A percentile compares a stretch with the other conserved stretches of the same genome.
Evolutionary conservation across 139 green algal genomes (phyloP).

Genomic region (Chlamydomonas applanata): DNA sequence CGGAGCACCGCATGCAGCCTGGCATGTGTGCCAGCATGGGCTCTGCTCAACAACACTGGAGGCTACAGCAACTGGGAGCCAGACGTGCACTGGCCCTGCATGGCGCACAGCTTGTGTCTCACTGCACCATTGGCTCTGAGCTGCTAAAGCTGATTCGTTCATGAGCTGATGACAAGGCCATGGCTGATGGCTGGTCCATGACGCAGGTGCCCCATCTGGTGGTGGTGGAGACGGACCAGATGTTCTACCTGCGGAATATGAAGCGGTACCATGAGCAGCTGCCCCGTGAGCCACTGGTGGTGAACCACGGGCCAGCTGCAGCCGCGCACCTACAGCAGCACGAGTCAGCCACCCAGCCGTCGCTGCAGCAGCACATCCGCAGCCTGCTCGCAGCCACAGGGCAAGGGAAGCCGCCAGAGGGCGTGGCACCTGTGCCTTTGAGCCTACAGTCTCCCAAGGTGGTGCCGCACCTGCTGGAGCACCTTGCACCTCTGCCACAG

Average conservation of each 20-base stretch:
- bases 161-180: no score
- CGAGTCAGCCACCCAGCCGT: neutral
- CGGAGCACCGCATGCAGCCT: no score
- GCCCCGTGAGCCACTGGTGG: slow-evolving; percentile 10
- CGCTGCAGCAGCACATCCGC: neutral
- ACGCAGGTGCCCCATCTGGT: slow-evolving; percentile 40
- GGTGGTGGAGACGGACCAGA: slow-evolving; percentile 42
- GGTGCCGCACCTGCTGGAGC: slow-evolving; percentile 1
- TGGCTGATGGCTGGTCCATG: no score
- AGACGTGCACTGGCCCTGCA: no score
- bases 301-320: slow-evolving; percentile 16
- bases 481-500: neutral
- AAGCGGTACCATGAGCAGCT: slow-evolving; percentile 31
- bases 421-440: neutral
- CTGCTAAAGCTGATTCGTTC: no score
- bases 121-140: no score
- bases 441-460: neutral
- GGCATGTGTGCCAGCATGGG: no score
- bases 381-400: neutral
- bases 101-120: no score
- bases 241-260: slow-evolving; percentile 31
- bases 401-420: neutral
- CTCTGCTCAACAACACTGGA: no score
- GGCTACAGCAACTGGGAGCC: no score
- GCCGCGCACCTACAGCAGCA: slow-evolving; percentile 8